Base-by-base conservation (phyloP, 2,329 filamentous ascomycete species). In the Tolypocladium album region DNA sequence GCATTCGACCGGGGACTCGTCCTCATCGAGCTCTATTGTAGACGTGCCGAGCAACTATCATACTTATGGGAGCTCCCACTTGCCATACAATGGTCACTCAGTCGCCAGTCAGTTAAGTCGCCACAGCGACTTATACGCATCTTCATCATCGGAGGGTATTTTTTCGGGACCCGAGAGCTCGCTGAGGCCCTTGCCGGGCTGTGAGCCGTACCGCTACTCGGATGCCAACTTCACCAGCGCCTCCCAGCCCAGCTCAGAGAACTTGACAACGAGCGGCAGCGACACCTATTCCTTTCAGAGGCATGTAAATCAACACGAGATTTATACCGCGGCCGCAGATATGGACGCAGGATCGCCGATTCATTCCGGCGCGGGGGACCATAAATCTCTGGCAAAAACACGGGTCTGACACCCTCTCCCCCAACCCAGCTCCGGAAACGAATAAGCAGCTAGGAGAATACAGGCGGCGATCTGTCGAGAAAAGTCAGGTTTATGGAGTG, bases 401-500 rank as follows among this genome's bases (percentile, higher is more conserved):
- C 55, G 55, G n/a, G 55, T 34, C 20, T 57, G 55, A 43, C 47
- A 36, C 12, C 12, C 7, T 36, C 50, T 27, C 50, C 17, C 50
- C 27, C 12, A 13, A 13, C 15, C 17, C 31, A 13, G 50, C 1
- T 11, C 2, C 11, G 17, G 50, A 53, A 20, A 34, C 27, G 27
- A 27, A 38, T 13, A 22, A 38, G 43, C 24, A 36, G 22, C 45
- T 55, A 12, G 34, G 50, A 4, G 8, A 9, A n/a, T 4, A 53
- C 34, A n/a, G 31, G 50, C 27, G 50, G 50, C 11, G 6, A 36
- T 9, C 17, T 13, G 50, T n/a, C 11, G 50, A 8, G 50, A 11
- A 20, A 59, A 6, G 20, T 58, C 43, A 59, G 58, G 24, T 57
- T 60, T 39, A 62, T 45, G 8, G 27, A 59, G 57, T 59, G 57